These are phyloP conservation scores for Candida rishiriensis DNA, from an alignment of 805 yeast genomes.

Conservation along the genomic window DNA sequence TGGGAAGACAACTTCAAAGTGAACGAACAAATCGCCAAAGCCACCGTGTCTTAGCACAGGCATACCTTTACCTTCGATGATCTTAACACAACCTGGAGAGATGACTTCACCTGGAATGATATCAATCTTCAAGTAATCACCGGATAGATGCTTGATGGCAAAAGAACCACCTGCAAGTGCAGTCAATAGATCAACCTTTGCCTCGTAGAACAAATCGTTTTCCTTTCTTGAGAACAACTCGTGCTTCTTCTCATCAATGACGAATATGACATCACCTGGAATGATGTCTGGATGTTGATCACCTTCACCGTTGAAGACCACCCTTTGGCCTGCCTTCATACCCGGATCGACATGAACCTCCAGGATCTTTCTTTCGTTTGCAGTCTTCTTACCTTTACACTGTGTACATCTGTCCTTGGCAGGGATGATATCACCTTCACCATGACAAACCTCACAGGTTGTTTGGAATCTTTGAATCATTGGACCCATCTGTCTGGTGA, in stretches of 20 bases:
- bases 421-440: constrained; percentile 85
- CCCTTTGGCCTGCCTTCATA: constrained; percentile 90
- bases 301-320: constrained; percentile 92
- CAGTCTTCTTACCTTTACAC: constrained; percentile 87
- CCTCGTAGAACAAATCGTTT: constrained; percentile 78
- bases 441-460: constrained; percentile 86
- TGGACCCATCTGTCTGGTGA: constrained; percentile 98
- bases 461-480: constrained; percentile 98
- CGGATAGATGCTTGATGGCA: constrained; percentile 83
- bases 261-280: constrained; percentile 95
- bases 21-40: constrained; percentile 79
- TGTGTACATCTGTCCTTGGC: constrained; percentile 82
- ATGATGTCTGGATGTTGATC: constrained; percentile 93
- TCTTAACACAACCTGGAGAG: constrained; percentile 76
- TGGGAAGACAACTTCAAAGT: constrained; percentile 91
- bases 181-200: constrained; percentile 85
- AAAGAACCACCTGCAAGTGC: constrained; percentile 96
- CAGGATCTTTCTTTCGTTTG: constrained; percentile 82
- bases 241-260: constrained; percentile 88
- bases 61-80: constrained; percentile 94
- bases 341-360: constrained; percentile 96
- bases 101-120: constrained; percentile 92
- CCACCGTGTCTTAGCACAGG: constrained; percentile 88
- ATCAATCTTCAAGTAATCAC: constrained; percentile 80
- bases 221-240: constrained; percentile 80